Percentiles rank a stretch among this genome's conserved stretches.
Conservation (phyloP, 495 filamentous ascomycete genomes). For the Aspergillus avenaceus region DNA sequence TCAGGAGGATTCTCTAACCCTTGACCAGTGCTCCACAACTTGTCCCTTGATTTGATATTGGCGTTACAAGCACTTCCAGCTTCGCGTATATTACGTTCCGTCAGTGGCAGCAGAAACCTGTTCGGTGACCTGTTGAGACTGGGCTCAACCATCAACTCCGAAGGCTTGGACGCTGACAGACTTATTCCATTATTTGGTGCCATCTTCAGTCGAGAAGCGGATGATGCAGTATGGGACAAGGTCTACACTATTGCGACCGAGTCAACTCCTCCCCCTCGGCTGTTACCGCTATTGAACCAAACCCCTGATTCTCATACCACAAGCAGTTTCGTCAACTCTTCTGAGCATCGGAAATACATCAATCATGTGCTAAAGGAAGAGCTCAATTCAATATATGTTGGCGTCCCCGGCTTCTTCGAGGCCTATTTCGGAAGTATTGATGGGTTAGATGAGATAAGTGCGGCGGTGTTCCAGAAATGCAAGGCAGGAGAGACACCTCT, state of each 20-base stretch:
- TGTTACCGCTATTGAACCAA: not conserved
- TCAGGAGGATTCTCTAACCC: no score
- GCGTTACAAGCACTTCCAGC: not conserved
- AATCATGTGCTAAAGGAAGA: constrained; percentile 5
- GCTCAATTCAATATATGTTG: constrained; percentile 2
- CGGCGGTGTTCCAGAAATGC: not conserved
- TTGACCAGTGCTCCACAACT: no score
- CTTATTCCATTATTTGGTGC: not conserved
- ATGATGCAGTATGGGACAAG: not conserved
- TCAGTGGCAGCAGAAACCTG: not conserved
- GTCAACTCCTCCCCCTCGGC: constrained; percentile 1
- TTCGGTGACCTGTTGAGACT: not conserved
- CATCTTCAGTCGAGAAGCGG: not conserved
- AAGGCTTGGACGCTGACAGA: not conserved
- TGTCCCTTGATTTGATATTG: not conserved
- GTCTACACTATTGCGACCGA: not conserved
- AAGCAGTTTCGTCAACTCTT: constrained; percentile 6
- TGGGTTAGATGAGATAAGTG: not conserved
- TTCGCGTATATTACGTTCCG: no score
- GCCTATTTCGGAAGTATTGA: constrained; percentile 1
- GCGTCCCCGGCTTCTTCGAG: not conserved
- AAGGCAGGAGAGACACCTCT: not conserved
- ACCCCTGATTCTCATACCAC: constrained; percentile 2
- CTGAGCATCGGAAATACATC: constrained; percentile 2
- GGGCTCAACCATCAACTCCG: not conserved